A percentile compares a stretch with the other conserved stretches of the same genome.
phyloP scores from a whole-genome alignment of 306 rosid species.

The Cucurbita maxima region DNA sequence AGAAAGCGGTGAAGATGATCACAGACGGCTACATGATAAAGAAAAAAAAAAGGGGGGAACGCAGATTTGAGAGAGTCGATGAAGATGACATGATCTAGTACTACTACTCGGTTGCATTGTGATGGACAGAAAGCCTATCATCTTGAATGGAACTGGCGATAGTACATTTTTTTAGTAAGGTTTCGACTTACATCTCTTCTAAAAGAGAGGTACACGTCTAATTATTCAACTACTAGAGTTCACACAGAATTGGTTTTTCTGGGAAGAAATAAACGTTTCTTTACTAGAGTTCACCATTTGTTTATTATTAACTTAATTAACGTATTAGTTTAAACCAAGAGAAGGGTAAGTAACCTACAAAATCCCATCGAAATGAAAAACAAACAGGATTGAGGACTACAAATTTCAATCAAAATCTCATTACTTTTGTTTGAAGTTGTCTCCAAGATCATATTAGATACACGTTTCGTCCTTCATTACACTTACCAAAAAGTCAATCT shows the following conservation, averaged over 20 bases:
- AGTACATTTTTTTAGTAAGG: not conserved
- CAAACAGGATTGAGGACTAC: too few relatives aligned
- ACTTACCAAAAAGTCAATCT: not conserved
- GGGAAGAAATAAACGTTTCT: too few relatives aligned
- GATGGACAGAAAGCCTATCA: too few relatives aligned
- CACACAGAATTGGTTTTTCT: too few relatives aligned
- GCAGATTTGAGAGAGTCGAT: constrained; percentile 9
- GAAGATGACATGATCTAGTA: too few relatives aligned
- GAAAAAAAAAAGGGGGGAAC: too few relatives aligned
- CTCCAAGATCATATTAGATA: not conserved
- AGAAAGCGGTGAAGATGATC: constrained; percentile 39
- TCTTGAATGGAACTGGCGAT: not conserved
- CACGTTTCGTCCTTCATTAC: not conserved
- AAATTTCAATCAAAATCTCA: not conserved
- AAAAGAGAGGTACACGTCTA: too few relatives aligned
- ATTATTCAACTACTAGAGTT: too few relatives aligned
- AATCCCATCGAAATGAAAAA: not conserved
- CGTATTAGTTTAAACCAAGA: too few relatives aligned
- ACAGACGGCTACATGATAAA: constrained; percentile 38
- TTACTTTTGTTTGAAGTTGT: not conserved
- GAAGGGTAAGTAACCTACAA: not conserved
- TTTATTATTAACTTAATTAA: too few relatives aligned
- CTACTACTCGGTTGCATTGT: too few relatives aligned
- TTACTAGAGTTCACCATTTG: too few relatives aligned
- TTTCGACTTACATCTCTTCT: not conserved